phyloP scores from a whole-genome alignment of 176 grass and related monocot species.

The Bromus sterilis region DNA sequence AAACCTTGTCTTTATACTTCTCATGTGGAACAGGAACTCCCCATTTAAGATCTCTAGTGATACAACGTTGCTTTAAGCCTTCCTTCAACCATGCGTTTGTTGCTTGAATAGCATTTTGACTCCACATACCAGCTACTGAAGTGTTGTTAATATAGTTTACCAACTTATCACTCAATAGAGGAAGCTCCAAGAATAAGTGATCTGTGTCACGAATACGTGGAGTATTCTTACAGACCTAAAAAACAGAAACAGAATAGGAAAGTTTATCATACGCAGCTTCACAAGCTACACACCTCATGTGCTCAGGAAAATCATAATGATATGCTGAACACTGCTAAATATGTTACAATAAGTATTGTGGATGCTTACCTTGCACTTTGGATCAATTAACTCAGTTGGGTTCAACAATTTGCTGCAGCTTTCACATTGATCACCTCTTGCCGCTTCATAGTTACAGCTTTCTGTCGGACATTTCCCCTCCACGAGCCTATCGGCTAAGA shows the following conservation, averaged over 20 bases:
- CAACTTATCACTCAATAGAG: slow-evolving; percentile 67
- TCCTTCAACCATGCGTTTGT: slow-evolving; percentile 98
- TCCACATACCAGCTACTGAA: slow-evolving; percentile 87
- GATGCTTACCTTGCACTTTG: slow-evolving; percentile 80
- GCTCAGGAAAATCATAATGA: neutral
- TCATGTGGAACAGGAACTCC: slow-evolving; percentile 93
- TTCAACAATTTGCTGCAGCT: slow-evolving; percentile 91
- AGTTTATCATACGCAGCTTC: neutral
- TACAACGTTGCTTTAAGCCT: slow-evolving; percentile 85
- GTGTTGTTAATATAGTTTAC: slow-evolving; percentile 79
- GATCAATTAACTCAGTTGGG: slow-evolving; percentile 83
- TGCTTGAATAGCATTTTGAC: slow-evolving; percentile 98
- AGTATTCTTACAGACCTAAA: slow-evolving; percentile 71
- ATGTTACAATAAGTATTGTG: neutral
- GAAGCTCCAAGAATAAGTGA: slow-evolving; percentile 97
- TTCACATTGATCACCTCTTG: slow-evolving; percentile 95
- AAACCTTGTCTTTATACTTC: slow-evolving; percentile 95
- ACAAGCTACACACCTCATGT: neutral
- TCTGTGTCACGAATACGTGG: slow-evolving; percentile 81
- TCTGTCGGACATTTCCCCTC: slow-evolving; percentile 83
- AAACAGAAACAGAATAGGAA: neutral
- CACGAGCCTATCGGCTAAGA: slow-evolving; percentile 92
- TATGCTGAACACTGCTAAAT: neutral
- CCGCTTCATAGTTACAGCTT: slow-evolving; percentile 62
- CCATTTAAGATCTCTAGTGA: slow-evolving; percentile 99